A percentile compares a stretch with the other conserved stretches of the same genome.
Evolutionary conservation across 345 rosid species (phyloP).

Genomic region (Luvunga scandens): DNA sequence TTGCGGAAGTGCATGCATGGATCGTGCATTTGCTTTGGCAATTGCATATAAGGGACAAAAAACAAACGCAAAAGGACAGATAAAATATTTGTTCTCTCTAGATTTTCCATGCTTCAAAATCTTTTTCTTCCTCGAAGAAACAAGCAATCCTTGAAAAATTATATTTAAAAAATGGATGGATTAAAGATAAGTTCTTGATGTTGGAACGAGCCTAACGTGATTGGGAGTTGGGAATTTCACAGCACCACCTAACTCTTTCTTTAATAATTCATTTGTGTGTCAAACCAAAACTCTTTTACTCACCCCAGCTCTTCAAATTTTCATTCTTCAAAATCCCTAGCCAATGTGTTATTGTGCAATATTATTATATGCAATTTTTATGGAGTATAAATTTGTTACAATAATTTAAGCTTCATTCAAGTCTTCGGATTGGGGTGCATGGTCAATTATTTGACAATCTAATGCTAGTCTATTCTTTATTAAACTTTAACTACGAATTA

Average conservation of each 20-base stretch:
- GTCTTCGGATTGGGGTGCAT: too few relatives aligned
- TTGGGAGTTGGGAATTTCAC: conserved; percentile 12
- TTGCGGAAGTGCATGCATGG: neutral
- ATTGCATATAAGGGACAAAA: too few relatives aligned
- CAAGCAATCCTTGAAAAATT: neutral
- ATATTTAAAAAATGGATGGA: neutral
- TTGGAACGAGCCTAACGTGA: conserved; percentile 10
- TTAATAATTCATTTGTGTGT: conserved; percentile 4
- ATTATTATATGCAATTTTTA: neutral
- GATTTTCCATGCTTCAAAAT: conserved; percentile 2
- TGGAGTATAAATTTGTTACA: neutral
- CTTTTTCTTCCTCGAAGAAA: conserved; percentile 6
- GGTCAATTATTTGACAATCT: too few relatives aligned
- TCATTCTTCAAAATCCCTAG: too few relatives aligned
- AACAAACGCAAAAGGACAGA: neutral
- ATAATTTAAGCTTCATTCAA: too few relatives aligned
- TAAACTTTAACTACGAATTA: too few relatives aligned
- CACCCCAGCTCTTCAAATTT: neutral
- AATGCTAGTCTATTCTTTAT: too few relatives aligned
- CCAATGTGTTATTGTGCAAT: neutral
- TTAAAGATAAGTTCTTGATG: neutral
- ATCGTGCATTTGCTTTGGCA: neutral
- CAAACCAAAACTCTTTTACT: neutral
- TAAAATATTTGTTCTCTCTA: neutral
- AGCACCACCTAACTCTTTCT: neutral